Base-by-base conservation (phyloP, 352 stramenopile genomes). In the Pilasporangium apinafurcum region DNA sequence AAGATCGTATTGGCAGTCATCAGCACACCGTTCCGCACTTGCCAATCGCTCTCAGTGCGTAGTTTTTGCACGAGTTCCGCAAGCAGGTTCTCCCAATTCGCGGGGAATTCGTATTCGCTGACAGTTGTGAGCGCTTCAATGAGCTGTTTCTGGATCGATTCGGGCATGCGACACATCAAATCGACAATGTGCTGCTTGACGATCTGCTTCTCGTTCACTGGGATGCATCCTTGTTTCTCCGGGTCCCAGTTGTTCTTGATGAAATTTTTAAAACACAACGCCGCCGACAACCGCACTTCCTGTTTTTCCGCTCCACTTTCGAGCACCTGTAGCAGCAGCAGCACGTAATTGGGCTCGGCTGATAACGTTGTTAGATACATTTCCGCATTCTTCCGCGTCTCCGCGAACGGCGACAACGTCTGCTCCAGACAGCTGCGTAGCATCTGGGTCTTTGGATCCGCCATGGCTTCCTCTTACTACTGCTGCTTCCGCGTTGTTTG, bases 181-280 rank as follows among this genome's bases (percentile, higher is more conserved):
- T 98, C 86, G 21, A 99, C 95, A n/a, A 99, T 72, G 65, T 99
- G 84, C 42, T 83, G 79, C 76, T 99, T 99, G 45, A 99, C 97
- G 20, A 96, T 55, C 13, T 68, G 63, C 34, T 97, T 96, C 65
- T 99, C 96, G 5, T 62, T 56, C 28, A 65, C 35, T 14, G 65
- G 53, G n/a, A 97, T 59, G 47, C 65, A 76, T n/a, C 65, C 67
- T 37, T 86, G 51, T 59, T 79, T 90, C 60, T 87, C 76, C 7
- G 87, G 86, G 44, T 96, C 92, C 97, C 97, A 99, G 54, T 92
- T 93, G 41, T 96, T 88, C 73, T 98, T 98, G 50, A 99, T 86
- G 38, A 98, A 83, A 76, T 99, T 99, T 63, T 99, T 99, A 72
- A 99, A 99, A 8, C 84, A 61, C 48, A 94, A 44, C 47, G 79